Evolutionary conservation across 2,329 filamentous ascomycete genomes (phyloP).

Genomic region (Trichothecium sympodiale): DNA sequence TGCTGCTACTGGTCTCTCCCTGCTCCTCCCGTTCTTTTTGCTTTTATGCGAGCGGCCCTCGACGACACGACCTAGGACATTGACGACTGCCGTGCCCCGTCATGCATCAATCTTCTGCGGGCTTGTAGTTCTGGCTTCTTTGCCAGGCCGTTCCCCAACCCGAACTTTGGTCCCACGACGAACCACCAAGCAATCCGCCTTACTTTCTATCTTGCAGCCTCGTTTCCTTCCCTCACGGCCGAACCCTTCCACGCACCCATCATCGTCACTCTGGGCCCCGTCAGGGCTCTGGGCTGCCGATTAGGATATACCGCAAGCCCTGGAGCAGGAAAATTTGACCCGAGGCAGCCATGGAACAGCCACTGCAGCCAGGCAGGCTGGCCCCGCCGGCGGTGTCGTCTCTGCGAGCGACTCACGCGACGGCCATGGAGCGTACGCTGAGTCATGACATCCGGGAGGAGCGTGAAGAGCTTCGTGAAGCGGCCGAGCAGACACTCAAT

Average conservation of each 20-base stretch:
- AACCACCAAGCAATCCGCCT: not conserved
- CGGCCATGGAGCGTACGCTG: slow-evolving; percentile 53
- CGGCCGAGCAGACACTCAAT: slow-evolving; percentile 91
- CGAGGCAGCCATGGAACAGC: slow-evolving; percentile 30
- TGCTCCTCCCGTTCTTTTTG: no score
- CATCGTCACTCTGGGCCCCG: slow-evolving; percentile 21
- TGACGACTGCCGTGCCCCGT: slow-evolving; percentile 14
- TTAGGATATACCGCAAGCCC: no score
- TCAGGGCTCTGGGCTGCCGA: no score
- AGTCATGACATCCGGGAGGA: slow-evolving; percentile 90
- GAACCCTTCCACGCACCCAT: slow-evolving; percentile 37
- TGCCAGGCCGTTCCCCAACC: slow-evolving; percentile 25
- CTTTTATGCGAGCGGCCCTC: not conserved
- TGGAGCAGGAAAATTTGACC: not conserved
- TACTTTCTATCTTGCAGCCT: not conserved
- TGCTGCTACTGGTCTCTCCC: no score
- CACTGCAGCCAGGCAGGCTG: slow-evolving; percentile 20
- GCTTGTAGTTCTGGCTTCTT: slow-evolving; percentile 36
- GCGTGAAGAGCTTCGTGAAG: slow-evolving; percentile 85
- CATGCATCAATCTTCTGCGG: slow-evolving; percentile 33
- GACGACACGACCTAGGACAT: not conserved
- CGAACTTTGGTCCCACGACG: slow-evolving; percentile 10
- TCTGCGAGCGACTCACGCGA: slow-evolving; percentile 36
- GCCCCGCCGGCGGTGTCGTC: slow-evolving; percentile 42
- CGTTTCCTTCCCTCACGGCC: slow-evolving; percentile 26